Conservation (phyloP, 2,329 filamentous ascomycete species). For the Stagonosporopsis chrysanthemi region DNA sequence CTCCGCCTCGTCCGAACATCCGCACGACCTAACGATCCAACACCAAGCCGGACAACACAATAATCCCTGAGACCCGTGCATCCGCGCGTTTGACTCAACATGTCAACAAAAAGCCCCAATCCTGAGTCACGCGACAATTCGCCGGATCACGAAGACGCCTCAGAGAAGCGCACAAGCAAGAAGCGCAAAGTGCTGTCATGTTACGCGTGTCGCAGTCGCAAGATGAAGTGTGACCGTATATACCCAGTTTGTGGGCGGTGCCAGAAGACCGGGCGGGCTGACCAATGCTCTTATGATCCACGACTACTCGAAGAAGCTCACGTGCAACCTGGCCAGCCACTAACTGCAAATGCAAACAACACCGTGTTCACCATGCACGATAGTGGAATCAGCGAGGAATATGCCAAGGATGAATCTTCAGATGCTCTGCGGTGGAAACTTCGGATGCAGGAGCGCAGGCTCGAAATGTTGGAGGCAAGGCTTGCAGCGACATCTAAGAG, state of each 20-base stretch:
- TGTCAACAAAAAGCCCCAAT: constrained; percentile 39
- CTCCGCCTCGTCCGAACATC: constrained; percentile 22
- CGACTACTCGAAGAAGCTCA: constrained; percentile 43
- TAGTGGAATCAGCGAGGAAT: constrained; percentile 3
- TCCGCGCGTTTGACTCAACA: constrained; percentile 12
- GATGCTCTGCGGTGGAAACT: constrained; percentile 41
- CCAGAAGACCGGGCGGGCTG: constrained; percentile 52
- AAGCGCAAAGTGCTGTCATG: constrained; percentile 58
- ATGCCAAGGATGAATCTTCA: constrained; percentile 15
- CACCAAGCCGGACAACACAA: neutral
- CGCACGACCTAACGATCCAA: neutral
- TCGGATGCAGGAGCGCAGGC: constrained; percentile 40
- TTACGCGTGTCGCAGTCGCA: constrained; percentile 56
- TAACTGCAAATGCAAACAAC: constrained; percentile 10
- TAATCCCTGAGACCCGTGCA: neutral
- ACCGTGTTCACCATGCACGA: constrained; percentile 10
- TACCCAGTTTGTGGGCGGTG: constrained; percentile 56
- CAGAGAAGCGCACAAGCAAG: constrained; percentile 51
- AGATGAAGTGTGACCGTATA: constrained; percentile 57
- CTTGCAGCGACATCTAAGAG: constrained; percentile 32
- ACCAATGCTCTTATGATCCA: constrained; percentile 53
- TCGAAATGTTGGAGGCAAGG: constrained; percentile 43
- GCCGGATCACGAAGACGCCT: constrained; percentile 35
- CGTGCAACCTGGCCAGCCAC: constrained; percentile 8
- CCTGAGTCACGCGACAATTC: constrained; percentile 43